Evolutionary conservation across 2,329 filamentous ascomycete species (phyloP).

Genomic region (Botrytis elliptica): DNA sequence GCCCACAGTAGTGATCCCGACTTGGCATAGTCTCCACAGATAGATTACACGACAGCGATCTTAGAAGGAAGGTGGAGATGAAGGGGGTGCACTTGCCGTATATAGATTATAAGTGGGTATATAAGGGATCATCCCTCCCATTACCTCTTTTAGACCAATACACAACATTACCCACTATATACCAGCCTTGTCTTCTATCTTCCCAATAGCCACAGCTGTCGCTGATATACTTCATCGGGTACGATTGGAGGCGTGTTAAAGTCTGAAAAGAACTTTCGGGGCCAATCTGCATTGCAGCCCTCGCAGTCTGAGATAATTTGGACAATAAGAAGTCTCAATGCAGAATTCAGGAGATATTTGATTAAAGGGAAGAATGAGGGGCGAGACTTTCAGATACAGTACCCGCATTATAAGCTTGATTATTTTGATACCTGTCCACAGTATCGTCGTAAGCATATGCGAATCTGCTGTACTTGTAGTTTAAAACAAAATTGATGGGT

Average conservation of each 20-base stretch:
- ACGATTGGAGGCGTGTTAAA: neutral
- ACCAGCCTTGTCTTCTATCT: too few relatives aligned
- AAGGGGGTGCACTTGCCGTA: too few relatives aligned
- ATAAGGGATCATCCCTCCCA: too few relatives aligned
- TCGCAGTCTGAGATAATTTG: neutral
- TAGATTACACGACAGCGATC: neutral
- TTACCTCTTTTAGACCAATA: too few relatives aligned
- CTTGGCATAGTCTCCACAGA: slow-evolving; percentile 11
- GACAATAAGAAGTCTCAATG: neutral
- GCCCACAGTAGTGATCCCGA: slow-evolving; percentile 4
- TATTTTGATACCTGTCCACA: neutral
- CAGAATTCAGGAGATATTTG: neutral
- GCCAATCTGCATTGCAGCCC: neutral
- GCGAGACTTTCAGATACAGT: neutral
- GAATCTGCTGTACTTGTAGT: neutral
- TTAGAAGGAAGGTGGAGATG: too few relatives aligned
- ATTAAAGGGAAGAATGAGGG: neutral
- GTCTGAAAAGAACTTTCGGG: neutral
- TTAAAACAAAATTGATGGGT: neutral
- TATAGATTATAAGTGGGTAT: too few relatives aligned
- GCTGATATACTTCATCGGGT: neutral
- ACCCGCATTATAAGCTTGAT: slow-evolving; percentile 3
- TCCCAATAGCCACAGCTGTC: neutral
- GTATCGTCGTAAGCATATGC: neutral
- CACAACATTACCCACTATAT: too few relatives aligned